These are phyloP conservation scores for Malus sieversii DNA, from an alignment of 306 rosid genomes.

Conservation along the genomic window DNA sequence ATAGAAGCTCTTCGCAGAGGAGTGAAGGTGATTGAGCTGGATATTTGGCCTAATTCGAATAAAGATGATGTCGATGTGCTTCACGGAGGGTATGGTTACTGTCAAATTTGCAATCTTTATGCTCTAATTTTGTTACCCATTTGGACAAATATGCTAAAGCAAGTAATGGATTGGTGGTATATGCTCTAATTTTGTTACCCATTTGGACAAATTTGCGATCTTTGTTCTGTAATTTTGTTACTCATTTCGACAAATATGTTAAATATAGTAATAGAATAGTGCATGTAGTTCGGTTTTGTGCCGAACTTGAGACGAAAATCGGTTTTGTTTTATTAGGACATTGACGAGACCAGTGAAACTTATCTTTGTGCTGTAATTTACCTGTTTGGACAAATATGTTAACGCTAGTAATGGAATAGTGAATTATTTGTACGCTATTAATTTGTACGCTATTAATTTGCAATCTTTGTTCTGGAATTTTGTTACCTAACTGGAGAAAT, in stretches of 20 bases:
- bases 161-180: background rate
- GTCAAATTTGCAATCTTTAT: background rate
- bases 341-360: too few relatives aligned
- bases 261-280: too few relatives aligned
- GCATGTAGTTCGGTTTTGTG: too few relatives aligned
- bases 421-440: too few relatives aligned
- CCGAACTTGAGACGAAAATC: too few relatives aligned
- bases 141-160: background rate
- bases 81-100: slow-evolving; percentile 70
- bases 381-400: too few relatives aligned
- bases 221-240: background rate
- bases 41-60: slow-evolving; percentile 85
- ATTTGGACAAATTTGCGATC: background rate
- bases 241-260: background rate
- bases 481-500: too few relatives aligned
- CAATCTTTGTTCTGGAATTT: too few relatives aligned
- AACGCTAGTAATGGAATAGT: too few relatives aligned
- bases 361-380: too few relatives aligned
- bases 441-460: too few relatives aligned
- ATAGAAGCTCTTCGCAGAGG: slow-evolving; percentile 64
- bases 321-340: too few relatives aligned
- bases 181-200: background rate
- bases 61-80: slow-evolving; percentile 78
- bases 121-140: background rate
- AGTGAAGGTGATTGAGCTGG: slow-evolving; percentile 92